phyloP scores from a whole-genome alignment of 2,329 filamentous ascomycete species.

The Fusarium tricinctum region DNA sequence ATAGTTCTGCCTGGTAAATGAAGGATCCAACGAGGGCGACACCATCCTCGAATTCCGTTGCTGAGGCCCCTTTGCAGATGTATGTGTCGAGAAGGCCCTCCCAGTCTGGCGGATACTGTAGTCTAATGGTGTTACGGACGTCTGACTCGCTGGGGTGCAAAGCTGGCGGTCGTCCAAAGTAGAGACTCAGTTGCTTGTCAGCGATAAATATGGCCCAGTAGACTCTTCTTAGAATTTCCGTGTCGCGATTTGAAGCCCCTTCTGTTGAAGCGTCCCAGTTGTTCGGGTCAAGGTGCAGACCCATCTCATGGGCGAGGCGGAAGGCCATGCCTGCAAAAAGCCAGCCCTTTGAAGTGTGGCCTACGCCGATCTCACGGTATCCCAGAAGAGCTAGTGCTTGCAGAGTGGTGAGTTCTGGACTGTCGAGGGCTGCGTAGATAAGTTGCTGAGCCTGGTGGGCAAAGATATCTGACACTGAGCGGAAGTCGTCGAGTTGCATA shows the following conservation, averaged over 20 bases:
- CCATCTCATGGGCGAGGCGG: conserved; percentile 66
- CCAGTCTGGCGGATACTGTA: conserved; percentile 65
- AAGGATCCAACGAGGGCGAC: conserved; percentile 60
- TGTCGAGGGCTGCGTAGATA: conserved; percentile 61
- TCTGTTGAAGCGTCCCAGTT: conserved; percentile 62
- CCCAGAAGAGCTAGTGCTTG: conserved; percentile 62
- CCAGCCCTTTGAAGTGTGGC: conserved; percentile 65
- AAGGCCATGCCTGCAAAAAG: conserved; percentile 67
- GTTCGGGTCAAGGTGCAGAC: conserved; percentile 64
- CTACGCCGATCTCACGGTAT: conserved; percentile 63
- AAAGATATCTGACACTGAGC: conserved; percentile 59
- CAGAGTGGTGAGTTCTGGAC: conserved; percentile 62
- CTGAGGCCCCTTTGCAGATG: conserved; percentile 59
- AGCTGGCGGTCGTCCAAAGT: conserved; percentile 65
- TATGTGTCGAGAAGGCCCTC: conserved; percentile 63
- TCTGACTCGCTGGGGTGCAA: conserved; percentile 65
- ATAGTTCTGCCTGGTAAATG: conserved; percentile 63
- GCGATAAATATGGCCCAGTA: conserved; percentile 66
- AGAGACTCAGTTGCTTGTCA: conserved; percentile 66
- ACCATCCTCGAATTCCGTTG: conserved; percentile 63
- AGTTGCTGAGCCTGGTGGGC: conserved; percentile 61
- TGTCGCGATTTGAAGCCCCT: conserved; percentile 52
- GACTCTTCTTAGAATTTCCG: conserved; percentile 63
- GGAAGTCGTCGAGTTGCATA: conserved; percentile 59
- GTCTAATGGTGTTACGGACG: conserved; percentile 62